Percentiles rank a stretch among this genome's conserved stretches.
Evolutionary conservation across 306 rosid species (phyloP).

Genomic region (Benincasa hispida): DNA sequence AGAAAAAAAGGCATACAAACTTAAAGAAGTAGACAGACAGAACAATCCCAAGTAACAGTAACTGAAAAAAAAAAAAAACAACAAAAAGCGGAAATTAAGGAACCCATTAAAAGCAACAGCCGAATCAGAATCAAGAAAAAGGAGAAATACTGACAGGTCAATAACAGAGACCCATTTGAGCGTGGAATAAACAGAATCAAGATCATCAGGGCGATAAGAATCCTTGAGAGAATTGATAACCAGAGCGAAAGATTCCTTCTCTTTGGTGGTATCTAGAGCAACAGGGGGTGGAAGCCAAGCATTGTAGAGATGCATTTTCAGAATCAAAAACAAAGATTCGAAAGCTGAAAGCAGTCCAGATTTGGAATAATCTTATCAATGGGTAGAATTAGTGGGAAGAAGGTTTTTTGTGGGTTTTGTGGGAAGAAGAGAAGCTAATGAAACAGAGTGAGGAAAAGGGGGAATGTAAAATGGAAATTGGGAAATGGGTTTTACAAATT

Average conservation of each 20-base stretch:
- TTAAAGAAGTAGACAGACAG: background rate
- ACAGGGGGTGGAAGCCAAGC: slow-evolving; percentile 98
- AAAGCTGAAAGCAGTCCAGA: background rate
- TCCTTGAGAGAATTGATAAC: slow-evolving; percentile 38
- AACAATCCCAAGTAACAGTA: background rate
- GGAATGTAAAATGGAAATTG: background rate
- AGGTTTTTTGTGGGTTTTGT: background rate
- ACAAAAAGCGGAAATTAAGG: background rate
- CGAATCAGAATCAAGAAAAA: slow-evolving; percentile 5
- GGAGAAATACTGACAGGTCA: slow-evolving; percentile 58
- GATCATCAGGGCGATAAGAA: slow-evolving; percentile 51
- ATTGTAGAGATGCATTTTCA: slow-evolving; percentile 84
- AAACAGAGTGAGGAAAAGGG: background rate
- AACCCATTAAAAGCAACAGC: background rate
- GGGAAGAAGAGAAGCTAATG: background rate
- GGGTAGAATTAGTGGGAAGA: background rate
- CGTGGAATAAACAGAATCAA: slow-evolving; percentile 77
- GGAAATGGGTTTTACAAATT: slow-evolving; percentile 2
- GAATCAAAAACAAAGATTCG: background rate
- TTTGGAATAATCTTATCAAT: background rate
- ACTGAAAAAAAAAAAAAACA: slow-evolving; percentile 2
- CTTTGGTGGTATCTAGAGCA: slow-evolving; percentile 48
- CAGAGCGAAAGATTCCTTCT: slow-evolving; percentile 65
- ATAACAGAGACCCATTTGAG: slow-evolving; percentile 80
- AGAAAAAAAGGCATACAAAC: background rate